Evolutionary conservation across 805 yeast species (phyloP), one percentile per base, ranked within the genome.

Genomic region (Kockiozyma suomiensis): DNA sequence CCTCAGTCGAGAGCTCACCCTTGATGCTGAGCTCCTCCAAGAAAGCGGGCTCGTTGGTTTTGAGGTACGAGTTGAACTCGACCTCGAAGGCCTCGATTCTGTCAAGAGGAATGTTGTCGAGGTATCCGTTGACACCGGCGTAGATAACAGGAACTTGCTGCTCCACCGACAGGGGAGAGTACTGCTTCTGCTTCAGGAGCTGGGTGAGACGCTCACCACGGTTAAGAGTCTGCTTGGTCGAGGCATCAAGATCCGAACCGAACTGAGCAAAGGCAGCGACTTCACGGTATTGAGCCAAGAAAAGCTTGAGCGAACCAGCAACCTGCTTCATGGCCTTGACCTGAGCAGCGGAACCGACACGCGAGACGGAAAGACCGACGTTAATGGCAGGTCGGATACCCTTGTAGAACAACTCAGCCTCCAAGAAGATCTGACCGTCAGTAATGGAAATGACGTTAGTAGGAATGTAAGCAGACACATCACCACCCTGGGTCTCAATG

Each of bases 141-240:
- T 79, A 94, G 78, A 94, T 91, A 77, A 91, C 82, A 77, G 99
- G 99, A 68, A 96, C 99, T 84, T 91, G 97, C 82, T 93, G 97
- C 82, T 94, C 97, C 75, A 98, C 96, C 77, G 97, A 87, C 77
- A 93, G 82, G 79, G 99, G 99, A 74, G 87, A 74, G 85, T 86
- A 90, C 85, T 94, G 99, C 80, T 86, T 88, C 85, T 94, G 99
- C 83, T 93, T 92, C 80, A 94, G 87, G 80, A 94, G 84, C 84
- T 92, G 98, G 74, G 99, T 94, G 77, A 94, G 88, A 85, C 99
- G 93, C 88, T 94, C 99, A 91, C 99, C 99, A 88, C 99, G 92
- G 75, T 84, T 82, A 79, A 94, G 87, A 76, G 99, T 94, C 84
- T 91, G 97, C 85, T 93, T 94, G 81, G 99, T 94, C 65, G 97